A percentile compares a stretch with the other conserved stretches of the same genome.
These are phyloP conservation scores for Colletotrichum sp. DNA, from an alignment of 2,329 filamentous ascomycete genomes.

Conservation along the genomic window DNA sequence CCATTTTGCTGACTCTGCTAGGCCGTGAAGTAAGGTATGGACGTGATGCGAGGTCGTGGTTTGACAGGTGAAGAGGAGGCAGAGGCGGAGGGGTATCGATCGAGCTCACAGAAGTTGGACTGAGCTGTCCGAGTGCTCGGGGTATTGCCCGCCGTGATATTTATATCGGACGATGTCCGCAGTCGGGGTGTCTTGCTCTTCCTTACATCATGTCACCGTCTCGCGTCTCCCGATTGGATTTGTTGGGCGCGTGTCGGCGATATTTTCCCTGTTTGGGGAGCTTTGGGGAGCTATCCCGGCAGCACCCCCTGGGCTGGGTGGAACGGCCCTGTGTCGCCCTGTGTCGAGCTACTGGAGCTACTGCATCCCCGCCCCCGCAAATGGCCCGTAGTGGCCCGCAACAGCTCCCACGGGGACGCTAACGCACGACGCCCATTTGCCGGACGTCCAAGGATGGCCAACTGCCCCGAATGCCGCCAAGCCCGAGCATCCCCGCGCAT, in stretches of 20 bases:
- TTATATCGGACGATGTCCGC: constrained; percentile 3
- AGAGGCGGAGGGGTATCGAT: background rate
- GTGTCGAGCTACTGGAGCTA: constrained; percentile 6
- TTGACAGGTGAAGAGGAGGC: background rate
- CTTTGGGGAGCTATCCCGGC: constrained; percentile 8
- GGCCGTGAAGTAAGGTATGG: too few relatives aligned
- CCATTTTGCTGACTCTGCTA: background rate
- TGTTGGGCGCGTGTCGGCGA: constrained; percentile 12
- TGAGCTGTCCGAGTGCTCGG: background rate
- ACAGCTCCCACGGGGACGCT: background rate
- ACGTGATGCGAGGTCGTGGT: background rate
- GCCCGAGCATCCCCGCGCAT: background rate
- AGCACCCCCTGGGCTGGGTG: background rate
- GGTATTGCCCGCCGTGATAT: background rate
- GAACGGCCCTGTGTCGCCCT: background rate
- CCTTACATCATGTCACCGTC: background rate
- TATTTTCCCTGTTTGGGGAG: constrained; percentile 10
- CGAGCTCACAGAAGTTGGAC: background rate
- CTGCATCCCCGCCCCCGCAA: constrained; percentile 4
- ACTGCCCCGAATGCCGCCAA: background rate
- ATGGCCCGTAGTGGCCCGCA: background rate
- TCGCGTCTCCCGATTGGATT: background rate
- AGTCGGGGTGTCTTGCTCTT: background rate
- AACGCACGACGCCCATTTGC: background rate
- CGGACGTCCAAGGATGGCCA: constrained; percentile 9